These are phyloP conservation scores for Penicillium turbatum DNA, from an alignment of 495 filamentous ascomycete species.

Conservation along the genomic window DNA sequence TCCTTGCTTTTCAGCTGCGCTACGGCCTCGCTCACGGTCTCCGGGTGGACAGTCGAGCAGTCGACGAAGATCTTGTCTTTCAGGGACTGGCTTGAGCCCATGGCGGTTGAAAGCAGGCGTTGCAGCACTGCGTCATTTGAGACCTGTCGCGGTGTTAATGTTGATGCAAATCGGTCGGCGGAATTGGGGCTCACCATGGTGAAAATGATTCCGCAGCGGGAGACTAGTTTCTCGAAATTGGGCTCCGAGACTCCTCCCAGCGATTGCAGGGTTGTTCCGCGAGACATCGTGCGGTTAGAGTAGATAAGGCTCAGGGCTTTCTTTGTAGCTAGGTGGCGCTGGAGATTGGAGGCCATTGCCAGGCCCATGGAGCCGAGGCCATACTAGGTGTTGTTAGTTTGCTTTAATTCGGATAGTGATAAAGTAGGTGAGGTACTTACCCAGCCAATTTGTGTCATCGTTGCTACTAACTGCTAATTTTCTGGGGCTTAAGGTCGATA, in stretches of 20 bases:
- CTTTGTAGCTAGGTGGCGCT: constrained; percentile 40
- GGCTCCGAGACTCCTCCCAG: constrained; percentile 34
- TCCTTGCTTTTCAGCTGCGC: constrained; percentile 31
- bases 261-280: constrained; percentile 32
- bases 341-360: constrained; percentile 47
- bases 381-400: constrained; percentile 28
- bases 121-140: constrained; percentile 41
- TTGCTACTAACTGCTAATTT: constrained; percentile 7
- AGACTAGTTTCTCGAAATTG: constrained; percentile 35
- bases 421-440: constrained; percentile 13
- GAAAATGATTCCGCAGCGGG: constrained; percentile 42
- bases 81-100: constrained; percentile 32
- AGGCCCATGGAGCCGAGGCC: constrained; percentile 48
- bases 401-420: background rate
- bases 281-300: constrained; percentile 44
- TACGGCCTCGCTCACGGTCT: constrained; percentile 35
- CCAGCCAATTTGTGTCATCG: constrained; percentile 43
- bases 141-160: constrained; percentile 21
- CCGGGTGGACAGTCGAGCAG: constrained; percentile 45
- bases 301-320: constrained; percentile 36
- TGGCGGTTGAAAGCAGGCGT: constrained; percentile 30
- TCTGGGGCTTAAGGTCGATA: background rate
- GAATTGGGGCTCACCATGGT: constrained; percentile 34
- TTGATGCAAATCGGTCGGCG: background rate
- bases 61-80: constrained; percentile 48